Evolutionary conservation across 2,329 filamentous ascomycete species (phyloP).

Genomic region (Periglandula ipomoeae): DNA sequence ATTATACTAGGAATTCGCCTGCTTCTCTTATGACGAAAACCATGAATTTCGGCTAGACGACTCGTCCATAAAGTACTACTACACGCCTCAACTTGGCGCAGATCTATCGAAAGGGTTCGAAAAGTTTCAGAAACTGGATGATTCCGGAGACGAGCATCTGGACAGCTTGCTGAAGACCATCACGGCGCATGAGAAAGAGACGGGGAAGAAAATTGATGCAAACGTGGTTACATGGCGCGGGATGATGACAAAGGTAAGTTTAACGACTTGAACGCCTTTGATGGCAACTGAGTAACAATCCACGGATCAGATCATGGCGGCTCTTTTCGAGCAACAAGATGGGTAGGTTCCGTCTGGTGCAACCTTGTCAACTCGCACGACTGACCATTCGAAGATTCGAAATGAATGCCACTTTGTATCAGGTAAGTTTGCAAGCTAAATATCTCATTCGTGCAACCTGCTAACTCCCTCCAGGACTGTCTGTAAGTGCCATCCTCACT

Average conservation of each 20-base stretch:
- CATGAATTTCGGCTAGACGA: constrained; percentile 69
- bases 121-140: constrained; percentile 73
- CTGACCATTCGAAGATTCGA: constrained; percentile 46
- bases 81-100: constrained; percentile 60
- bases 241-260: constrained; percentile 89
- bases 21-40: constrained; percentile 85
- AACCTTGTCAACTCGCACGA: background rate
- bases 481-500: constrained; percentile 31
- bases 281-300: no score
- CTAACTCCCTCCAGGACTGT: constrained; percentile 32
- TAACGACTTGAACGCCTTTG: no score
- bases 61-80: constrained; percentile 80
- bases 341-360: constrained; percentile 38
- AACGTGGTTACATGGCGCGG: constrained; percentile 90
- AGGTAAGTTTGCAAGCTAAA: constrained; percentile 48
- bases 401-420: constrained; percentile 89
- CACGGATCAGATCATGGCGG: constrained; percentile 62
- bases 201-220: constrained; percentile 58
- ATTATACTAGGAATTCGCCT: constrained; percentile 69
- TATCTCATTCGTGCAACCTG: constrained; percentile 11
- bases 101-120: constrained; percentile 77
- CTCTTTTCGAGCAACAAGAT: constrained; percentile 73
- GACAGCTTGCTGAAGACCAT: constrained; percentile 75
- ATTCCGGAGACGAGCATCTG: constrained; percentile 76
- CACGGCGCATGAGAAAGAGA: constrained; percentile 59